Evolutionary conservation across 176 grass and related monocot species (phyloP).

Genomic region (Elymus sibiricus): DNA sequence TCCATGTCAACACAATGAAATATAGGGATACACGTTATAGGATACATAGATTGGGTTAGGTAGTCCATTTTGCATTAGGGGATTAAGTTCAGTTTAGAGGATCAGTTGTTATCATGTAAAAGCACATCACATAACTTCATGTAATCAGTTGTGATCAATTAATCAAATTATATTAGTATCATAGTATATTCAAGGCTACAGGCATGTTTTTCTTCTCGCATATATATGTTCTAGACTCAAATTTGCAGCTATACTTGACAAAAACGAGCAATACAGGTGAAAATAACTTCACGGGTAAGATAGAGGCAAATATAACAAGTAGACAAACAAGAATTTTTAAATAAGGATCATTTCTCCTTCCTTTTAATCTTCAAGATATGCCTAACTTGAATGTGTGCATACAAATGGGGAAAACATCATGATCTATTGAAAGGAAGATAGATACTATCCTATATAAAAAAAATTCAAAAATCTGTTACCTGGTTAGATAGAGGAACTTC

Average conservation of each 20-base stretch:
- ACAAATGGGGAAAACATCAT: not conserved
- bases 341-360: not conserved
- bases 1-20: not conserved
- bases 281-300: not conserved
- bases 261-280: not conserved
- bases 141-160: not conserved
- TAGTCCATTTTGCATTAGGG: not conserved
- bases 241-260: not conserved
- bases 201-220: not conserved
- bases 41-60: not conserved
- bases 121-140: not conserved
- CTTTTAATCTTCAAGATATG: not conserved
- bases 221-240: not conserved
- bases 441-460: not conserved
- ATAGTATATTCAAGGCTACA: not conserved
- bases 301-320: not conserved
- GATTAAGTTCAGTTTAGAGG: not conserved
- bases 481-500: slow-evolving; percentile 94
- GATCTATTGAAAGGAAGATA: not conserved
- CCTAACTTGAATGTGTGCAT: not conserved
- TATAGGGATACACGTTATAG: not conserved
- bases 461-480: slow-evolving; percentile 29
- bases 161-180: not conserved
- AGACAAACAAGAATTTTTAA: not conserved
- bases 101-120: not conserved